A percentile compares a stretch with the other conserved stretches of the same genome.
Conservation (phyloP, 2,329 filamentous ascomycete genomes). For the Pseudofabraea citricarpa region DNA sequence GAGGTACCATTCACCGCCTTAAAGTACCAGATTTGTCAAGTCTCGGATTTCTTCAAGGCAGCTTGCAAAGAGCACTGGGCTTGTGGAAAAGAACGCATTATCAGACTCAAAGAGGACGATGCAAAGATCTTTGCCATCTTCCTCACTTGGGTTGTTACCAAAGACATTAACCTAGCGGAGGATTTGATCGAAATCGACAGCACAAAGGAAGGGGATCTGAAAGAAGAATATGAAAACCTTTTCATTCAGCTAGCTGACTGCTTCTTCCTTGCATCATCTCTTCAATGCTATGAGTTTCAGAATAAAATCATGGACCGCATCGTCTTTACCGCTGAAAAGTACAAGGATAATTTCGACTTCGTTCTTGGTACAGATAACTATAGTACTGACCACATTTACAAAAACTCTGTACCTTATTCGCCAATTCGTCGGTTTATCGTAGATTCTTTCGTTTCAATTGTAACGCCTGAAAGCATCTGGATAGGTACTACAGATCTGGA, state of each 20-base stretch:
- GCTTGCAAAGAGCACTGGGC: background rate
- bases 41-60: background rate
- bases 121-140: background rate
- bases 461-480: background rate
- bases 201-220: background rate
- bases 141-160: background rate
- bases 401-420: background rate
- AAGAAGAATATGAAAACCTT: background rate
- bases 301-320: background rate
- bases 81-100: background rate
- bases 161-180: conserved; percentile 47
- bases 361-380: background rate
- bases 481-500: background rate
- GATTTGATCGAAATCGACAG: background rate
- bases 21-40: background rate
- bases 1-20: background rate
- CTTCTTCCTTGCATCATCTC: background rate
- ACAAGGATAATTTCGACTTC: background rate
- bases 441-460: background rate
- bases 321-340: background rate
- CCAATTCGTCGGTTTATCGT: background rate
- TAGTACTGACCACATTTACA: background rate
- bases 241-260: background rate
- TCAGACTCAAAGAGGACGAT: background rate
- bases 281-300: background rate